These are phyloP conservation scores for Metschnikowia gruessii DNA, from an alignment of 805 yeast species.

Conservation along the genomic window DNA sequence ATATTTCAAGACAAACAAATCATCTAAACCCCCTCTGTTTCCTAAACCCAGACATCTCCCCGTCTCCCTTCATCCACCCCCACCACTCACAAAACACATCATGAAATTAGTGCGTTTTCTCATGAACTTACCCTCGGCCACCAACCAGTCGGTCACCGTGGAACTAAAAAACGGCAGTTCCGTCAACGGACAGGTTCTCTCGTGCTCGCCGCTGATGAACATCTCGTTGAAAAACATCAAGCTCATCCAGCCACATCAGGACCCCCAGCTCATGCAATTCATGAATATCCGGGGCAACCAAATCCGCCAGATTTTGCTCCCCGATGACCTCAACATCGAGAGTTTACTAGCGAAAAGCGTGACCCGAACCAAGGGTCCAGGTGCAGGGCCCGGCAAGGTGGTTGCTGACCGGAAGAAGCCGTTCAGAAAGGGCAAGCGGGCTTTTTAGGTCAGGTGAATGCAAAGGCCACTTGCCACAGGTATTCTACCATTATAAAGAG, in stretches of 20 bases:
- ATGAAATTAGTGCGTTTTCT: conserved; percentile 75
- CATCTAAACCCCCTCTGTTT: no score
- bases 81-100: conserved; percentile 10
- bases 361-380: conserved; percentile 40
- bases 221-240: conserved; percentile 76
- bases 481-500: no score
- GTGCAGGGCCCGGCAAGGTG: conserved; percentile 39
- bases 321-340: conserved; percentile 81
- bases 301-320: conserved; percentile 76
- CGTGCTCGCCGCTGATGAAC: conserved; percentile 91
- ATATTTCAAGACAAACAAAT: no score
- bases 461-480: no score
- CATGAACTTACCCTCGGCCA: conserved; percentile 63
- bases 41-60: no score
- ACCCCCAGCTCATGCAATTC: conserved; percentile 67
- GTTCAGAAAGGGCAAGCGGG: conserved; percentile 16
- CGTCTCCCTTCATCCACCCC: no score
- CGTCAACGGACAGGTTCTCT: conserved; percentile 76
- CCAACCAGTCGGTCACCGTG: conserved; percentile 82
- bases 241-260: conserved; percentile 69
- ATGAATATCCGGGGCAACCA: conserved; percentile 88
- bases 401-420: conserved; percentile 20
- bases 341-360: conserved; percentile 52
- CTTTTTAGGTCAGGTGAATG: no score
- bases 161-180: conserved; percentile 90